Evolutionary conservation across 768 basidiomycete species (phyloP), one percentile per base, ranked within the genome.

Genomic region (Pleurotus sapidus): DNA sequence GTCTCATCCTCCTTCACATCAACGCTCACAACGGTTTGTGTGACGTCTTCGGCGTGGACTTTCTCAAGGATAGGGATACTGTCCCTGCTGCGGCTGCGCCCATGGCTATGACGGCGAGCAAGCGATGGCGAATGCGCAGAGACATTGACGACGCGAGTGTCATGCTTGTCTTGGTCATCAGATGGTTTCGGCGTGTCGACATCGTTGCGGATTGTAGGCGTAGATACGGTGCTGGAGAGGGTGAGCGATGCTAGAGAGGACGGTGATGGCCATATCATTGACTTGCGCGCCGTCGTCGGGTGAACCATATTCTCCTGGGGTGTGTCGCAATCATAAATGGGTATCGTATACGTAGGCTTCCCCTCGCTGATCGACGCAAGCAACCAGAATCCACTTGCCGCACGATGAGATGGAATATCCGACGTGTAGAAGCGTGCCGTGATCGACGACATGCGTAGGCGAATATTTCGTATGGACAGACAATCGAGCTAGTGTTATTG

Each of bases 361-460:
- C 2, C 91, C 93, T 2, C 87, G 77, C 66, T 93, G 84, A 65
- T 95, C 93, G 5, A 89, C 73, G 63, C 86, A 88, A 27, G 83
- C 77, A n/a, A 84, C 83, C 15, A 91, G 66, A 5, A 93, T 75
- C 93, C 92, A 94, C 67, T 87, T 88, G 8, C 86, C 81, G 57
- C 87, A 89, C 4, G 67, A 62, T 9, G 87, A 86, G 1, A 88
- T 59, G 40, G 72, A 77, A 67, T 95, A 95, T 2, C 84, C 93
- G 39, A 93, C 78, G 66, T 95, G 93, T 45, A 95, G 72, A 54
- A 93, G 70, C 1, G 82, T 85, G 34, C 69, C 57, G 2, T 75
- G 68, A 64, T 81, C 77, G 58, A 78, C 57, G n/a, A 80, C 80
- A 49, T 37, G 42, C 81, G 66, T 4, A 75, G 67, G 8, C 14